Evolutionary conservation across 805 yeast species (phyloP).

Genomic region (Metschnikowia hibisci): DNA sequence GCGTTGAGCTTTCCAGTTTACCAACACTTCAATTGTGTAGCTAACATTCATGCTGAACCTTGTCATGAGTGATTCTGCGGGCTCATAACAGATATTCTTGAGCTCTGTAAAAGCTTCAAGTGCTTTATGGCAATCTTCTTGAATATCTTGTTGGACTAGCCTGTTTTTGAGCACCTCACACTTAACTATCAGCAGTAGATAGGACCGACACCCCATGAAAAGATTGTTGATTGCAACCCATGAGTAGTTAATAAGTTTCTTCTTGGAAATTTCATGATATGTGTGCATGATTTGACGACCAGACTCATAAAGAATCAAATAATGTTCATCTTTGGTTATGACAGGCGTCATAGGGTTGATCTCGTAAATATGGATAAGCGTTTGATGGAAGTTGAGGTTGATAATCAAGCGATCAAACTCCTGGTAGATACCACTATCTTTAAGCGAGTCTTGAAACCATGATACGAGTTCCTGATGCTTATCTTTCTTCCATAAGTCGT

Average conservation of each 20-base stretch:
- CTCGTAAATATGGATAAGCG: slow-evolving; percentile 11
- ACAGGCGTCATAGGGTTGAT: slow-evolving; percentile 11
- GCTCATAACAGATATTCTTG: slow-evolving; percentile 6
- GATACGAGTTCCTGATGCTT: slow-evolving; percentile 3
- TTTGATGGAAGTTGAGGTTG: slow-evolving; percentile 12
- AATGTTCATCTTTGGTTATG: slow-evolving; percentile 7
- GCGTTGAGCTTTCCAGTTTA: not conserved
- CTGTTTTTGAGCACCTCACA: not conserved
- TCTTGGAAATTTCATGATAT: slow-evolving; percentile 8
- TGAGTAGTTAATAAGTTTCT: slow-evolving; percentile 11
- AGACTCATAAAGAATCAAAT: slow-evolving; percentile 7
- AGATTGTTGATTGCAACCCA: slow-evolving; percentile 19
- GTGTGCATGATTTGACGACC: slow-evolving; percentile 13
- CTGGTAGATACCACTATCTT: not conserved
- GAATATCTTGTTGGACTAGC: not conserved
- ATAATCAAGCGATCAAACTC: slow-evolving; percentile 9
- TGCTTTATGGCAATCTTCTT: slow-evolving; percentile 3
- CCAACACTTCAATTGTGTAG: not conserved
- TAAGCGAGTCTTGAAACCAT: slow-evolving; percentile 6
- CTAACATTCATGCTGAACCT: not conserved
- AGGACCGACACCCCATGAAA: slow-evolving; percentile 8
- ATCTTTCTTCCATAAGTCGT: slow-evolving; percentile 9
- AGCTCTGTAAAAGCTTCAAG: slow-evolving; percentile 4
- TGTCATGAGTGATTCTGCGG: slow-evolving; percentile 3
- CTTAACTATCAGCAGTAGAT: slow-evolving; percentile 11